Evolutionary conservation across 2,329 filamentous ascomycete genomes (phyloP), one percentile per base, ranked within the genome.

Genomic region (Sporothrix brunneoviolacea): DNA sequence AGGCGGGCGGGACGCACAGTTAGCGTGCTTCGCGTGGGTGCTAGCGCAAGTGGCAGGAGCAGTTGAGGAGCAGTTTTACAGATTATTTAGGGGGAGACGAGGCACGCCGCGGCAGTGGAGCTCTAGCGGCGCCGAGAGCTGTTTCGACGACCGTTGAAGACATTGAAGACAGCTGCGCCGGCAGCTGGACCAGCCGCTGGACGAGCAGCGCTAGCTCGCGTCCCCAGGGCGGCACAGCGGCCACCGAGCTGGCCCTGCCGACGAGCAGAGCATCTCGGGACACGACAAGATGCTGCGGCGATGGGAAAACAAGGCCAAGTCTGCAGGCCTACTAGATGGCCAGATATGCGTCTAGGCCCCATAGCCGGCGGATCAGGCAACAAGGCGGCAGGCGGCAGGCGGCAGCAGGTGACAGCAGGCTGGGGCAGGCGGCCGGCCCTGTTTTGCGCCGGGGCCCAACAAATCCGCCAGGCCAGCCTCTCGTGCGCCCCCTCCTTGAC

Each of bases 11-110:
- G 52, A 54, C 39, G 44, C n/a, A 15, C 21, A 42, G 42, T 44
- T 53, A 53, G 47, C 46, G 51, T 45, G 33, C 37, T 51, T 35
- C 22, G 41, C 24, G 30, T 21, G 24, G 28, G 32, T 50, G 46
- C 37, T 49, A 53, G 41, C 28, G 46, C 18, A 40, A 24, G 44
- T 36, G 35, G n/a, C 16, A 19, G 35, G 15, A n/a, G n/a, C n/a
- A n/a, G 30, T 39, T 30, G 28, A 28, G 37, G 46, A 24, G 35
- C 41, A 22, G 33, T 48, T 40, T 13, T 27, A 38, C 36, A 27
- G 36, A 18, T 30, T 8, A 13, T 30, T 45, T 24, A 19, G 37
- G 21, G 43, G 30, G 10, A 24, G 38, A 19, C 30, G 16, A 38
- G 41, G 35, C 18, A 43, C 16, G 38, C 22, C 24, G 33, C 18